Base-by-base conservation (phyloP, 1,139 yeast genomes). In the Zygoascus meyerae region DNA sequence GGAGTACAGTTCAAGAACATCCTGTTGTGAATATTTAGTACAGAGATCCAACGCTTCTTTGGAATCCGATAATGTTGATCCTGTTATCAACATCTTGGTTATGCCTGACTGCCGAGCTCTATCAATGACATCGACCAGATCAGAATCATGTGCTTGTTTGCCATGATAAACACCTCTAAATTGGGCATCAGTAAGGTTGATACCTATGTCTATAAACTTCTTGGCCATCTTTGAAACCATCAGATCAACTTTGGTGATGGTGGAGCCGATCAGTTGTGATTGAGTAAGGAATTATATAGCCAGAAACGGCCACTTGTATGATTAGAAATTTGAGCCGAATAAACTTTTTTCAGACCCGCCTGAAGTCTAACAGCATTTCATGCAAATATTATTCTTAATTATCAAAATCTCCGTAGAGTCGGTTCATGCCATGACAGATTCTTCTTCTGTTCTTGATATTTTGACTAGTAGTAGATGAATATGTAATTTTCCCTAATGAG, bases 171-270 rank as follows among this genome's bases (percentile, higher is more conserved):
- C 55, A 1, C 98, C 98, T 44, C 73, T 75, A 64, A 86, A 94
- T 90, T 90, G 92, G 9, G 79, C 71, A 62, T 92, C 98, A 1
- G 95, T 83, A 59, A 92, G 75, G 63, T 92, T 92, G 55, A 89
- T 86, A 2, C 94, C 95, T 15, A 46, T 42, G 28, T 46, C 48
- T 26, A 46, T 36, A 17, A 34, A 41, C 30, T 36, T 46, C 30
- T 40, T 40, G 18, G 34, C 15, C n/a, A 18, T 35, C 43, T 32
- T 40, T 14, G 18, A 35, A 5, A 31, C 26, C 26, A 21, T 21
- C 6, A 21, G 26, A 21, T 21, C 26, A 21, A n/a, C 34, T 31
- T 5, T 31, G 8, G 12, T n/a, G 15, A 14, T 31, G 15, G 34
- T n/a, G 34, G 15, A 31, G 12, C 8, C 15, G 5, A 34, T n/a